Base-by-base conservation (phyloP, 2,329 filamentous ascomycete genomes). In the Acrodontium crateriforme region DNA sequence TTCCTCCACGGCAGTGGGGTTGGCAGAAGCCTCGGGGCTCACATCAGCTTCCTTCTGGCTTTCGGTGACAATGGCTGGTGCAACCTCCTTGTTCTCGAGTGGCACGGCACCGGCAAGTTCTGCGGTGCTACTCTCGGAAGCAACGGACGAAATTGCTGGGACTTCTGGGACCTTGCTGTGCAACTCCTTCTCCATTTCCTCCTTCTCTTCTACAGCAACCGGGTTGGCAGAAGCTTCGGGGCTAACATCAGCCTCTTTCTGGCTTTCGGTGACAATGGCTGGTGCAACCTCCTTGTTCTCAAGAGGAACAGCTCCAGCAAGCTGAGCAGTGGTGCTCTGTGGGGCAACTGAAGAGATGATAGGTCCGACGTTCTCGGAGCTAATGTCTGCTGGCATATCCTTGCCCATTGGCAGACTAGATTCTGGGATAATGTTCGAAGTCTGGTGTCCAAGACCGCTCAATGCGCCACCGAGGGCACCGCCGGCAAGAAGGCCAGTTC, bases 371-470 rank as follows among this genome's bases (percentile, higher is more conserved):
- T 36, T 32, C 18, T 37, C 38, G 8, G n/a, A n/a, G 10, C 10
- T 12, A 13, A 42, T 28, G 8, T 33, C 30, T 19, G 34, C 34
- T 13, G 37, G 35, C 5, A 35, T 35, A 28, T 41, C 39, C 20
- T 47, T 47, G 22, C 65, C 67, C 53, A 84, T 76, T 9, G 80
- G 78, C 38, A 89, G 64, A 53, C 78, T 81, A 6, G 81, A 87
- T 58, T 91, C 82, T 11, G 83, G 82, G 39, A 89, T 84, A 52
- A 80, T 61, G 54, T 65, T 74, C 36, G 63, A 67, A 24, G 67
- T 62, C 31, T 75, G 52, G 28, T 53, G 44, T 25, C 63, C 62
- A 22, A 22, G 20, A 12, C 4, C n/a, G 13, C 10, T 12, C n/a
- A n/a, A n/a, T n/a, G 20, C 20, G n/a, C 20, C 20, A 22, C 20